Percentiles rank a stretch among this genome's conserved stretches.
Conservation (phyloP, 257 asterid species). For the Nemophila menziesii region DNA sequence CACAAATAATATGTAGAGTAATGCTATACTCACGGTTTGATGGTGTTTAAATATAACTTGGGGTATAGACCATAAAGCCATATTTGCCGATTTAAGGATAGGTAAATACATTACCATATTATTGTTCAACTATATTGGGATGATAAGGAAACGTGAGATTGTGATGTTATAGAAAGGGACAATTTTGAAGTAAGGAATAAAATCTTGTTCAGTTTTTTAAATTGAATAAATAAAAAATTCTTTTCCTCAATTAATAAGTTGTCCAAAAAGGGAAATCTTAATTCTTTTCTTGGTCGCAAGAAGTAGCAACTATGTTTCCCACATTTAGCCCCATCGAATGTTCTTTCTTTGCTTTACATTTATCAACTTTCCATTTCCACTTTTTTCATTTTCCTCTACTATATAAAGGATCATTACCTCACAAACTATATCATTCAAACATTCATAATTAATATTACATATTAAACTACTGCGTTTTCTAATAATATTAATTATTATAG, state of each 20-base stretch:
- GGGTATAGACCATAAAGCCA: too few species aligned
- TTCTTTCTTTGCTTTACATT: constrained; percentile 36
- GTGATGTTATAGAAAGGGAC: neutral
- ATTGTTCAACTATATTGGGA: too few species aligned
- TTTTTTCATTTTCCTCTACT: constrained; percentile 15
- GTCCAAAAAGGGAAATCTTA: constrained; percentile 15
- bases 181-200: constrained; percentile 22
- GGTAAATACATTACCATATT: too few species aligned
- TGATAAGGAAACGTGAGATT: neutral
- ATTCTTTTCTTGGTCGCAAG: constrained; percentile 55
- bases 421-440: neutral
- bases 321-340: constrained; percentile 48
- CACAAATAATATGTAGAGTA: too few species aligned
- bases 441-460: constrained; percentile 3
- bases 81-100: too few species aligned
- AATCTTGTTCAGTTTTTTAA: neutral
- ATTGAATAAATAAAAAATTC: constrained; percentile 4
- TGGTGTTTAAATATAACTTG: too few species aligned
- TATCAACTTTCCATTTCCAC: constrained; percentile 29
- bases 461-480: neutral
- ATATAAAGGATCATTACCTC: constrained; percentile 17
- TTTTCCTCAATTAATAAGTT: constrained; percentile 22
- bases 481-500: neutral
- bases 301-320: constrained; percentile 27
- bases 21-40: too few species aligned